Conservation (phyloP, 371 early-diverging fungal genomes). For the Mortierella sp. region DNA sequence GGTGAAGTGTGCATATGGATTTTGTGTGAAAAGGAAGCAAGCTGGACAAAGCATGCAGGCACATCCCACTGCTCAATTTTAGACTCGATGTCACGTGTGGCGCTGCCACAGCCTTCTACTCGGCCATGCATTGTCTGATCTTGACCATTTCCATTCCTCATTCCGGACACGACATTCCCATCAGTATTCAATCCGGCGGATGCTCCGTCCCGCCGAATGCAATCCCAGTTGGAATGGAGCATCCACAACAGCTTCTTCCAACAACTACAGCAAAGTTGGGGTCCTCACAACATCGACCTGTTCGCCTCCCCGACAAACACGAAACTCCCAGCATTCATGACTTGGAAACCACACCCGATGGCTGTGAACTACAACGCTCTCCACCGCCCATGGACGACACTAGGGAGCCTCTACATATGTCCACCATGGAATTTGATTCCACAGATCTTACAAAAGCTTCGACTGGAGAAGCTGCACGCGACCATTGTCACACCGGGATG, state of each 20-base stretch:
- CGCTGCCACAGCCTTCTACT: too few relatives aligned
- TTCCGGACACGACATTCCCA: too few relatives aligned
- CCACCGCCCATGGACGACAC: constrained; percentile 1
- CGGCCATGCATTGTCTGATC: too few relatives aligned
- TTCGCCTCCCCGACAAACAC: constrained; percentile 16
- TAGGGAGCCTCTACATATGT: constrained; percentile 21
- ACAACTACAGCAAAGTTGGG: constrained; percentile 8
- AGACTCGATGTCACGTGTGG: too few relatives aligned
- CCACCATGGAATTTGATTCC: constrained; percentile 26
- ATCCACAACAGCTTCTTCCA: constrained; percentile 15
- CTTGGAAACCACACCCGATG: constrained; percentile 10
- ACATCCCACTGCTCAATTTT: too few relatives aligned
- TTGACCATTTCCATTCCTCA: too few relatives aligned
- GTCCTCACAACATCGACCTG: constrained; percentile 16
- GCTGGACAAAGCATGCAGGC: too few relatives aligned
- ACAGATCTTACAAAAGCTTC: constrained; percentile 6
- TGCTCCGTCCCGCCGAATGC: constrained; percentile 13
- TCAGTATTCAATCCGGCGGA: constrained; percentile 29
- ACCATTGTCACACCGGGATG: constrained; percentile 19
- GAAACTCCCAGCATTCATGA: constrained; percentile 18
- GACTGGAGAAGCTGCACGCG: constrained; percentile 5
- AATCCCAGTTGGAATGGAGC: constrained; percentile 17
- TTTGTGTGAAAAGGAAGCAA: too few relatives aligned
- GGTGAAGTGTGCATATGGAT: too few relatives aligned
- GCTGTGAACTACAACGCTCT: constrained; percentile 7